Evolutionary conservation across 306 rosid species (phyloP).

Genomic region (Oemleria cerasiformis): DNA sequence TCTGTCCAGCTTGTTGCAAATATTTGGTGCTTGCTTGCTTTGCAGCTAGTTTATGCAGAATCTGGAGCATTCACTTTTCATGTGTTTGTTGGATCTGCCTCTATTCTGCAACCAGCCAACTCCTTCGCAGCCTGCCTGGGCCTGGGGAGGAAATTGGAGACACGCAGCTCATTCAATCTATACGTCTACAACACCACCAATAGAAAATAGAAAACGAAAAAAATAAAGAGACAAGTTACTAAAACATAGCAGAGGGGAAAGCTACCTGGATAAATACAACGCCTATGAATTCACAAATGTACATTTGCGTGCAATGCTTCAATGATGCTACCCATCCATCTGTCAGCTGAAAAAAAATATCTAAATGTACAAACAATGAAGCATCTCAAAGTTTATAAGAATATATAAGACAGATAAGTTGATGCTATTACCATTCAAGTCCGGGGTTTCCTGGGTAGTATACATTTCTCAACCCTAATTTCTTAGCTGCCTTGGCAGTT

Average conservation of each 20-base stretch:
- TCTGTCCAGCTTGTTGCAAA: background rate
- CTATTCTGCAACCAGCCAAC: background rate
- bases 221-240: constrained; percentile 19
- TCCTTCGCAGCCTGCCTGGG: background rate
- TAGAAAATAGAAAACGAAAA: too few species aligned
- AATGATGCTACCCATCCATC: constrained; percentile 89
- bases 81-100: background rate
- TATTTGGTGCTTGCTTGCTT: background rate
- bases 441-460: constrained; percentile 80
- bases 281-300: constrained; percentile 20
- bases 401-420: too few species aligned
- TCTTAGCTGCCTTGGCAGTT: too few species aligned
- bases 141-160: constrained; percentile 13
- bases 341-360: constrained; percentile 28
- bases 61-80: background rate
- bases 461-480: too few species aligned
- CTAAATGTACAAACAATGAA: background rate
- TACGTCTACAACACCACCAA: background rate
- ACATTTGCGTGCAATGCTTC: constrained; percentile 61
- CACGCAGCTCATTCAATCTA: background rate
- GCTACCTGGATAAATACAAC: constrained; percentile 33
- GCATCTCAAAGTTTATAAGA: too few species aligned
- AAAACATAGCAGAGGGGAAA: constrained; percentile 10
- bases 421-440: constrained; percentile 83
- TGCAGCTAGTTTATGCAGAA: constrained; percentile 3